A percentile compares a stretch with the other conserved stretches of the same genome.
Conservation (phyloP, 2,329 filamentous ascomycete genomes). For the Alternaria arbusti region DNA sequence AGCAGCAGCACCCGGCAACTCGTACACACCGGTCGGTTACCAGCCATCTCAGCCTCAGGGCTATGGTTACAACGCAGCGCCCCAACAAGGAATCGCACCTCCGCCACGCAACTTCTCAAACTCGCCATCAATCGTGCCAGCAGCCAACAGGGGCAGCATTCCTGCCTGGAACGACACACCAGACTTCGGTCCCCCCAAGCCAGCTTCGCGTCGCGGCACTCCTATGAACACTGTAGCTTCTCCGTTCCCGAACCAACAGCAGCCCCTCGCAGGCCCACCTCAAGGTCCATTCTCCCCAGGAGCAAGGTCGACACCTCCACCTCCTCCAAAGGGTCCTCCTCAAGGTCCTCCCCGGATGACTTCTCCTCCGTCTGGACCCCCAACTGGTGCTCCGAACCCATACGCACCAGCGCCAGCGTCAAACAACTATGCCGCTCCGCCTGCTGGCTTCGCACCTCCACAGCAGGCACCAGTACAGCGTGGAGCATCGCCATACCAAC, state of each 20-base stretch:
- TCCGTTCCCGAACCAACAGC: slow-evolving; percentile 72
- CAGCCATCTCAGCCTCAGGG: slow-evolving; percentile 52
- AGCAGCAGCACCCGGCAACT: slow-evolving; percentile 37
- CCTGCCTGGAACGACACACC: slow-evolving; percentile 96
- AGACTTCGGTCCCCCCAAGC: slow-evolving; percentile 71
- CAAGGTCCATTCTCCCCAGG: slow-evolving; percentile 65
- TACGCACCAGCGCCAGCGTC: slow-evolving; percentile 65
- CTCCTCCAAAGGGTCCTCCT: slow-evolving; percentile 76
- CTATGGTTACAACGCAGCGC: slow-evolving; percentile 56
- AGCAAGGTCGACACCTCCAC: slow-evolving; percentile 71
- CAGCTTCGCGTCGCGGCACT: slow-evolving; percentile 75
- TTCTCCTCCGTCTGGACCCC: slow-evolving; percentile 69
- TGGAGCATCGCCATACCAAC: slow-evolving; percentile 85
- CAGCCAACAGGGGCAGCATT: slow-evolving; percentile 73
- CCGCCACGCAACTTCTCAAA: slow-evolving; percentile 71
- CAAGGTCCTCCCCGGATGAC: slow-evolving; percentile 61
- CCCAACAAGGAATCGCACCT: slow-evolving; percentile 58
- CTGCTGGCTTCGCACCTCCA: slow-evolving; percentile 53
- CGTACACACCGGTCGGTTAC: slow-evolving; percentile 61
- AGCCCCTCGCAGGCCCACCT: slow-evolving; percentile 58
- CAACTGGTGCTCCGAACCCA: slow-evolving; percentile 60
- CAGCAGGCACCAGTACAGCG: slow-evolving; percentile 69
- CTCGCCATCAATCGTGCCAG: slow-evolving; percentile 66
- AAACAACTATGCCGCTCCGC: slow-evolving; percentile 64
- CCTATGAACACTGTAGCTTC: slow-evolving; percentile 74